Evolutionary conservation across 1,139 yeast species (phyloP), one percentile per base, ranked within the genome.

Genomic region (Entelexis paramagnoliae): DNA sequence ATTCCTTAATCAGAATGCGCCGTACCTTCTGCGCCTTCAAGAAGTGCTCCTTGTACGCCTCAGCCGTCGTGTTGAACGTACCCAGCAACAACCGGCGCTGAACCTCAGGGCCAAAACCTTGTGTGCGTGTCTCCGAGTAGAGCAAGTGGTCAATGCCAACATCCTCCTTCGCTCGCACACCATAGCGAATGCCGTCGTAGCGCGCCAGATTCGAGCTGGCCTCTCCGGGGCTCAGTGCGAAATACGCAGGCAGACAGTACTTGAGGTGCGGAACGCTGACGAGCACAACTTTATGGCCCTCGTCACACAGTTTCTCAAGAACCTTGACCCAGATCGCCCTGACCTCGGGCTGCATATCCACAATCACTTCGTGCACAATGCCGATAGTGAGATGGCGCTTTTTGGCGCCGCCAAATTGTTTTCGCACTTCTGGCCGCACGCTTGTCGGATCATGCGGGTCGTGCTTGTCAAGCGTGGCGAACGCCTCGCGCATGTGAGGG

Each of bases 181-280:
- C 97, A 62, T 83, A 93, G 49, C 96, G 72, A 24, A 89, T 71
- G 1, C 98, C 98, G 66, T 91, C 98, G 62, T 77, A 93, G 35
- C 96, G 72, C 1, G 96, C 78, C 46, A 93, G 73, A 64, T 93
- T 91, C 0, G 98, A 89, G 0, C 95, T 81, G 0, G 96, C 97
- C 63, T 93, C 98, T 0, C 96, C 85, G 0, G 96, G 86, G 1
- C 93, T 88, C 35, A 93, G 62, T 0, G 95, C 83, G 63, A 85
- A 89, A 66, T 93, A 93, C 0, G 89, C 77, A 32, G 93, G 89
- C n/a, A 91, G 68, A 45, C 89, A 76, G 52, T 75, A 71, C 56
- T 75, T 76, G 10, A 87, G 69, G 0, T 83, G 71, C 2, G 95
- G 95, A 0, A 89, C 64, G 0, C 91, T 79, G 0, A 91, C 79